phyloP scores from a whole-genome alignment of 1,139 yeast species.

The Debaryomycetaceae sp. region DNA sequence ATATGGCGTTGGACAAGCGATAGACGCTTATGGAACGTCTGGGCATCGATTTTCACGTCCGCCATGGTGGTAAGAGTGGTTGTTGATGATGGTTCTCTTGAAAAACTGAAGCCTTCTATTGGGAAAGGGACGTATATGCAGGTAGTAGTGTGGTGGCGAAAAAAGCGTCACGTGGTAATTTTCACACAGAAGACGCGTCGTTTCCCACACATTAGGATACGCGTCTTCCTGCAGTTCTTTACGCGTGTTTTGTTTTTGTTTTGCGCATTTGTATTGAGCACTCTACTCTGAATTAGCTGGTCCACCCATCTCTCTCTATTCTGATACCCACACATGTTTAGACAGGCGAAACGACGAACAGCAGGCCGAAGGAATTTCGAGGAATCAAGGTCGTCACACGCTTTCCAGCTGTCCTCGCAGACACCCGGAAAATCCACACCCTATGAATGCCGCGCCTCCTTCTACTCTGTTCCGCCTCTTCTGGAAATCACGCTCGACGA shows the following conservation, averaged over 20 bases:
- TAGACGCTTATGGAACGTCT: slow-evolving; percentile 30
- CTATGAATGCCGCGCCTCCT: slow-evolving; percentile 37
- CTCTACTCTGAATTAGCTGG: too few relatives aligned
- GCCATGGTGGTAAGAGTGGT: slow-evolving; percentile 10
- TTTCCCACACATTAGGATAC: too few relatives aligned
- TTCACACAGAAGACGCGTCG: neutral
- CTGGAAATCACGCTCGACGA: slow-evolving; percentile 84
- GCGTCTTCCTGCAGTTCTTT: too few relatives aligned
- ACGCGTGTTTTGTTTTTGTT: too few relatives aligned
- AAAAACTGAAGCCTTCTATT: too few relatives aligned
- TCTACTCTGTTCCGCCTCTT: slow-evolving; percentile 67
- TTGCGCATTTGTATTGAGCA: too few relatives aligned
- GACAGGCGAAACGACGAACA: slow-evolving; percentile 66
- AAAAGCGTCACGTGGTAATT: neutral
- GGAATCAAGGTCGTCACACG: slow-evolving; percentile 10
- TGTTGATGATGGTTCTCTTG: too few relatives aligned
- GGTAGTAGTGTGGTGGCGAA: slow-evolving; percentile 1
- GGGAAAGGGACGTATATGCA: too few relatives aligned
- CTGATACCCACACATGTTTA: slow-evolving; percentile 38
- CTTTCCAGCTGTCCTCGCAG: slow-evolving; percentile 24
- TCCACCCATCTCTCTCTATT: too few relatives aligned
- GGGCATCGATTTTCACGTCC: slow-evolving; percentile 30
- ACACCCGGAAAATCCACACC: slow-evolving; percentile 1
- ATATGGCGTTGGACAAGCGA: slow-evolving; percentile 29
- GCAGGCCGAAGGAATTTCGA: slow-evolving; percentile 68